Evolutionary conservation across 768 basidiomycete species (phyloP).

Genomic region (Mycena amicta): DNA sequence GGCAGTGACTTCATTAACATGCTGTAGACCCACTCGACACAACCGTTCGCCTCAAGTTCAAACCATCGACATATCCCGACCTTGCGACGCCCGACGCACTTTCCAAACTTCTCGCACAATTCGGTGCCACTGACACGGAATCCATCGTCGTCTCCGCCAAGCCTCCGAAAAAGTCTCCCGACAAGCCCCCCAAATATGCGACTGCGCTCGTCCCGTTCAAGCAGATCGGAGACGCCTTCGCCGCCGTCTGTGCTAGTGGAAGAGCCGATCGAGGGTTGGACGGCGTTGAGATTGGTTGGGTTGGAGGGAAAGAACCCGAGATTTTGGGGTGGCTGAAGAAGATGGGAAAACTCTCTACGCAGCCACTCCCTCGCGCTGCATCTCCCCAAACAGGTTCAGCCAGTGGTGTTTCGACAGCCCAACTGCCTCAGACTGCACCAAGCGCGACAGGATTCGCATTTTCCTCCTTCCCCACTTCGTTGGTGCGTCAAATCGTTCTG

Average conservation of each 20-base stretch:
- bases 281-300: constrained; percentile 74
- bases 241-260: constrained; percentile 66
- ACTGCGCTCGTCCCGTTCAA: constrained; percentile 78
- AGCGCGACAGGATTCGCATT: constrained; percentile 39
- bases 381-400: constrained; percentile 7
- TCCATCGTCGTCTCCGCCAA: constrained; percentile 73
- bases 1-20: constrained; percentile 6
- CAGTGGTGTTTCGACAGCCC: constrained; percentile 16
- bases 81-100: constrained; percentile 57
- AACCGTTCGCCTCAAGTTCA: constrained; percentile 73
- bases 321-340: constrained; percentile 74
- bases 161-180: constrained; percentile 55
- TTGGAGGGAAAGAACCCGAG: constrained; percentile 71
- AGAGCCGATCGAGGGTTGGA: constrained; percentile 52
- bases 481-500: constrained; percentile 40
- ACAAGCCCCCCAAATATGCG: constrained; percentile 63
- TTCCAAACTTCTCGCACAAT: constrained; percentile 53
- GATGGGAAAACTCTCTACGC: constrained; percentile 61
- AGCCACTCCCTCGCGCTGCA: constrained; percentile 19
- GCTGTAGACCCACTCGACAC: constrained; percentile 65
- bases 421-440: constrained; percentile 35
- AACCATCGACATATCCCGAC: constrained; percentile 55
- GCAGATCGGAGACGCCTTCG: constrained; percentile 76
- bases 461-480: constrained; percentile 64
- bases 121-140: constrained; percentile 63